A percentile compares a stretch with the other conserved stretches of the same genome.
Conservation (phyloP, 176 grass and related monocot genomes). For the Aegilops sharonensis region DNA sequence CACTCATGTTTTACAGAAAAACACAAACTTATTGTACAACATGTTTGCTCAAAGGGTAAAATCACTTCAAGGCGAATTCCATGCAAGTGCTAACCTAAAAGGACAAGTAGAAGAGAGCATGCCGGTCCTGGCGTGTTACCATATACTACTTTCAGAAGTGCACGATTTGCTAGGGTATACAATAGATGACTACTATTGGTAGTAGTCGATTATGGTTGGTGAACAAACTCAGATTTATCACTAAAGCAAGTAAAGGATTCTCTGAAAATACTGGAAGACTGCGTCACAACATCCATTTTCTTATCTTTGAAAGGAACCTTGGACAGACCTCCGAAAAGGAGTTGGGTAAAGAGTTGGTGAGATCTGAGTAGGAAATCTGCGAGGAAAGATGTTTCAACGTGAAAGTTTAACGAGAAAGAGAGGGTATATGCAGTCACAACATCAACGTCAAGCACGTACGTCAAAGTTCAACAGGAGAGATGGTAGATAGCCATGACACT, state of each 20-base stretch:
- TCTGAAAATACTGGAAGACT: background rate
- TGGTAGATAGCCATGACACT: background rate
- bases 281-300: background rate
- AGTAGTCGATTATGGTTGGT: slow-evolving; percentile 28
- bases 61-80: background rate
- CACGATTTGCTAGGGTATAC: background rate
- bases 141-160: background rate
- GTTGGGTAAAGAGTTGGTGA: slow-evolving; percentile 1
- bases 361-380: background rate
- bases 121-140: background rate
- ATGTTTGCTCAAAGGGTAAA: background rate
- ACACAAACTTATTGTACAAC: background rate
- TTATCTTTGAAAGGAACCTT: background rate
- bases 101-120: background rate
- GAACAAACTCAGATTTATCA: slow-evolving; percentile 11
- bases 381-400: background rate
- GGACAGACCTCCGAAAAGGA: background rate
- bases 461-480: background rate
- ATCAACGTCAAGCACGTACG: background rate
- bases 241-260: background rate
- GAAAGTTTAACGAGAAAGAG: background rate
- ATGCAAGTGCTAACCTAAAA: background rate
- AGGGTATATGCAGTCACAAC: background rate
- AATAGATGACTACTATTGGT: background rate
- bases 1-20: background rate